These are phyloP conservation scores for Gloeopeniophorella convolvens DNA, from an alignment of 768 basidiomycete genomes.

Conservation along the genomic window DNA sequence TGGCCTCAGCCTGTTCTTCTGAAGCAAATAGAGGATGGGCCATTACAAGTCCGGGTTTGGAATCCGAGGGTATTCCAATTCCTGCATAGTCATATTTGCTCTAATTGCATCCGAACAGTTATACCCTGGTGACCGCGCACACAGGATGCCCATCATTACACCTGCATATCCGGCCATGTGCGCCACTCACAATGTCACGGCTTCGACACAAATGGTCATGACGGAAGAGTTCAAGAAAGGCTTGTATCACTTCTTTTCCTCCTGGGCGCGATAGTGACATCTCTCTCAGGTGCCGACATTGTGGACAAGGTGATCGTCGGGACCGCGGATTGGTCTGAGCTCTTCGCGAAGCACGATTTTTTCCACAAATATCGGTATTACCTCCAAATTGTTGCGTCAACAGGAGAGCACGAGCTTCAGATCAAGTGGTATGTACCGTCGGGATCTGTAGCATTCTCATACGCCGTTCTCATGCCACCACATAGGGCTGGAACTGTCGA, in stretches of 20 bases:
- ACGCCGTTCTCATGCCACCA: neutral
- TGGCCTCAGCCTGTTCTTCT: slow-evolving; percentile 99
- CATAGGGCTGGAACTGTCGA: slow-evolving; percentile 93
- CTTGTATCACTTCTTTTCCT: slow-evolving; percentile 23
- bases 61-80: slow-evolving; percentile 73
- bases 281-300: slow-evolving; percentile 73
- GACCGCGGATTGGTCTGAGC: slow-evolving; percentile 79
- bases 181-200: slow-evolving; percentile 95
- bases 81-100: slow-evolving; percentile 2
- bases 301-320: slow-evolving; percentile 88
- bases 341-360: slow-evolving; percentile 95
- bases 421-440: slow-evolving; percentile 76
- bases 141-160: slow-evolving; percentile 99
- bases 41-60: slow-evolving; percentile 91
- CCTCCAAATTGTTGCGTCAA: slow-evolving; percentile 90
- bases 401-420: slow-evolving; percentile 75
- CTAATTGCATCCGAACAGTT: slow-evolving; percentile 50
- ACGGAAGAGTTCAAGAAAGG: slow-evolving; percentile 94
- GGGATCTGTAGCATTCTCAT: neutral
- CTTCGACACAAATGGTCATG: slow-evolving; percentile 93
- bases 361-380: slow-evolving; percentile 97
- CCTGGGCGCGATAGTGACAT: slow-evolving; percentile 15
- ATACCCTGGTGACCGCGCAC: slow-evolving; percentile 88
- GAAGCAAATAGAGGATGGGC: slow-evolving; percentile 95
- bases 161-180: slow-evolving; percentile 99